Base-by-base conservation (phyloP, 2,329 filamentous ascomycete species). In the Tympanopsis confertula region DNA sequence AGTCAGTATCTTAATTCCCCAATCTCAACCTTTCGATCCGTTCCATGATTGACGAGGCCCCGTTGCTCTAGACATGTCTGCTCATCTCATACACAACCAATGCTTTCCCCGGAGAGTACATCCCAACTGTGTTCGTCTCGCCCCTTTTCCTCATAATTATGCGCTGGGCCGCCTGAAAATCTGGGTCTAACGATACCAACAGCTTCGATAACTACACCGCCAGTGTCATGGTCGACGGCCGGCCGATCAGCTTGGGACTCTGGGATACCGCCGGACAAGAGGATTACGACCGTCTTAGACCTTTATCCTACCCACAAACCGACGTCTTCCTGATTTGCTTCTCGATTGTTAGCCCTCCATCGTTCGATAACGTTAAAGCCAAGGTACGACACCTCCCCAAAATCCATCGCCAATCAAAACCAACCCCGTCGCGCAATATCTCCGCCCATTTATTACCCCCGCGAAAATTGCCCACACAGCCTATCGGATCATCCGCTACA, bases 241-340 rank as follows among this genome's bases (percentile, higher is more conserved):
- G 94, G 68, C 89, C 89, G 43, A 94, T 96, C 65, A 95, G 87
- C 63, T 66, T 98, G 51, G 91, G 89, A 49, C 69, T 98, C 20
- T 96, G 91, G 89, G 89, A 98, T 82, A 98, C 89, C 47, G 89
- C 89, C 48, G 89, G 89, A 55, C 91, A 96, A 69, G 89, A 96
- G 67, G 89, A 96, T 72, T 96, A 96, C 68, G 89, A 96, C 59
- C 76, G 89, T 62, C 71, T 96, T 56, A 81, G 89, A 53, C 89
- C 89, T 44, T 78, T 98, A 43, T 96, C 89, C 30, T 98, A 96
- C 64, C 91, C 91, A 10, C 89, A 98, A 68, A 96, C 91, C 42
- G 91, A 98, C 54, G 91, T 96, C 36, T 96, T 96, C 64, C 71
- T 96, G 48, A 95, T 96, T 58, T 96, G 89, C 67, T 96, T 96